Base-by-base conservation (phyloP, 177 flowering plant genomes). In the Vitis hybrid region DNA sequence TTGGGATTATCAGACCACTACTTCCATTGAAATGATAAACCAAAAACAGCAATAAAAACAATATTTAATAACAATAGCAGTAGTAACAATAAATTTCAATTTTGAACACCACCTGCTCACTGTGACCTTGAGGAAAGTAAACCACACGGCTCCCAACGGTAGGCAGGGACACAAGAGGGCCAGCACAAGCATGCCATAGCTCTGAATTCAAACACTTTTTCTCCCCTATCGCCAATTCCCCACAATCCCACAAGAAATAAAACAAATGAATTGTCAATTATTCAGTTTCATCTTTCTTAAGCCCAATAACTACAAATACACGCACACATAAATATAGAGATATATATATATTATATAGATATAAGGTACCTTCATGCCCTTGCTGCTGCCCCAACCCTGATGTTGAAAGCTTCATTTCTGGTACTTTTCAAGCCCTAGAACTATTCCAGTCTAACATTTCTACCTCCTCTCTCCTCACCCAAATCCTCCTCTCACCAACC, bases 381-480 rank as follows among this genome's bases (percentile, higher is more conserved):
- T 22, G 26, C 71, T 77, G 84, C 69, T 79, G 84, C 75, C 72
- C 78, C 75, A 79, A 45, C n/a, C 81, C 85, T 69, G 87, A 82
- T 55, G 80, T 62, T 67, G 85, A 82, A 72, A 78, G 84, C 87
- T 80, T 80, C 85, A 82, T 82, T 16, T 66, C 75, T 62, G 33
- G 50, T 51, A 3, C 8, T 49, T 26, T 12, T 26, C 58, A 11
- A 16, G 15, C 15, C 29, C 45, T 22, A 22, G 15, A 9, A 52
- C 22, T 45, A 6, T 50, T 64, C 67, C 64, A 61, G 50, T 61
- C 49, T 10, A 33, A 57, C 15, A 72, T 33, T 58, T 65, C 18
- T 20, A 29, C 4, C 15, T 11, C 48, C 60, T 53, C 58, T 51
- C 15, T 18, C 31, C 70, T 60, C 60, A 55, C 64, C 51, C 20